Evolutionary conservation across 108 stramenopile genomes (phyloP).

Genomic region (Skeletonema menzelii): DNA sequence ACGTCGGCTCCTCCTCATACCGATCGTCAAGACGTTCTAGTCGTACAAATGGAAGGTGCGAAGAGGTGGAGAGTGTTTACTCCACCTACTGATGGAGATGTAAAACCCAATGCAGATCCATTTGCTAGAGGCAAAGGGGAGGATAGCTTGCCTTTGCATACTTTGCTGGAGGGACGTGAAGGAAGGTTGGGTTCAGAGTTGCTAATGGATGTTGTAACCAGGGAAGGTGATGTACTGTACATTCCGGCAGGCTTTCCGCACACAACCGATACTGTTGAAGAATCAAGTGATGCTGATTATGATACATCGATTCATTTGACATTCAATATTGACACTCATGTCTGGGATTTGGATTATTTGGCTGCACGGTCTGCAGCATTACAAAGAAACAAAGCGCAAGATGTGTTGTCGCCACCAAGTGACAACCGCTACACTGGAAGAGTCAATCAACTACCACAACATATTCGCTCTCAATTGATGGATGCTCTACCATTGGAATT

Average conservation of each 20-base stretch:
- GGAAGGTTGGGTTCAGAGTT: slow-evolving; percentile 36
- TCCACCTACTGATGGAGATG: slow-evolving; percentile 54
- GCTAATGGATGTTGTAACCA: slow-evolving; percentile 62
- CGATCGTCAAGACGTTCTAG: slow-evolving; percentile 92
- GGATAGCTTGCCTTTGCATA: slow-evolving; percentile 74
- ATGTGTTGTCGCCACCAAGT: slow-evolving; percentile 26
- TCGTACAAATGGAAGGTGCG: slow-evolving; percentile 85
- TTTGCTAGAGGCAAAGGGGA: slow-evolving; percentile 89
- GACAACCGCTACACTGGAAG: slow-evolving; percentile 64
- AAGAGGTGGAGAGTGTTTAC: slow-evolving; percentile 84
- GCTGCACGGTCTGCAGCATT: slow-evolving; percentile 65
- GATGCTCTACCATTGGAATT: slow-evolving; percentile 64
- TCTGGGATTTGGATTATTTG: slow-evolving; percentile 91
- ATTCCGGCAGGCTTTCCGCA: slow-evolving; percentile 93
- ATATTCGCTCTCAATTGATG: slow-evolving; percentile 50
- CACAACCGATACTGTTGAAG: slow-evolving; percentile 81
- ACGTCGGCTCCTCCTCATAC: slow-evolving; percentile 93
- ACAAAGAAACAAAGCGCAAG: slow-evolving; percentile 49
- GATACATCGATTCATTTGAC: slow-evolving; percentile 86
- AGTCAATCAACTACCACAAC: slow-evolving; percentile 63
- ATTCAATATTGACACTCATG: slow-evolving; percentile 88
- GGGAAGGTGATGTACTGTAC: slow-evolving; percentile 85
- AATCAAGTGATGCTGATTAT: slow-evolving; percentile 26
- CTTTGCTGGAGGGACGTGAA: slow-evolving; percentile 53
- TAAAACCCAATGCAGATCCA: slow-evolving; percentile 79